phyloP scores from a whole-genome alignment of 2,329 filamentous ascomycete species.

The Aspergillus alliaceus region DNA sequence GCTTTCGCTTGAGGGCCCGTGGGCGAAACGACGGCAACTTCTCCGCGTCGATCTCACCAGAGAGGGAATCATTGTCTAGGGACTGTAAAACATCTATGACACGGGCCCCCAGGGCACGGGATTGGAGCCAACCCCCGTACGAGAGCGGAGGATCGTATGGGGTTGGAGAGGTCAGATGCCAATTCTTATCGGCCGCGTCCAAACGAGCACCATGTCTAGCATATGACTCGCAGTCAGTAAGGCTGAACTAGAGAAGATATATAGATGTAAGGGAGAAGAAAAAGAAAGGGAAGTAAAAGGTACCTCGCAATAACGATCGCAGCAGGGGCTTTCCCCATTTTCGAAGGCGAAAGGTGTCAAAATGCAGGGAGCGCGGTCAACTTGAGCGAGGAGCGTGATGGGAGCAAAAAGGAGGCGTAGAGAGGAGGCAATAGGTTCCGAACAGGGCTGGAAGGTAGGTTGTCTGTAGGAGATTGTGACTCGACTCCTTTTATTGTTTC shows the following conservation, averaged over 20 bases:
- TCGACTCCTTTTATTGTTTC: not conserved
- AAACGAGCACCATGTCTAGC: conserved; percentile 84
- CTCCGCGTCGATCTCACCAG: conserved; percentile 9
- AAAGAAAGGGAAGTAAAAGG: not conserved
- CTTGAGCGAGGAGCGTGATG: no score
- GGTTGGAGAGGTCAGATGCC: conserved; percentile 88
- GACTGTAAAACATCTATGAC: conserved; percentile 71
- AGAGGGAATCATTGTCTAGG: conserved; percentile 35
- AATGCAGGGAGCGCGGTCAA: no score
- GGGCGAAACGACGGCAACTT: conserved; percentile 5
- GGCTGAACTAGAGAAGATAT: not conserved
- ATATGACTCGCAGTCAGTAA: conserved; percentile 38
- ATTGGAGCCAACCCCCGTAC: conserved; percentile 90
- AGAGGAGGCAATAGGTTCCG: no score
- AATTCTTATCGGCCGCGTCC: conserved; percentile 90
- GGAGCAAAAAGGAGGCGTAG: no score
- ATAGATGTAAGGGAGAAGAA: not conserved
- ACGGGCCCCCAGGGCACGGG: conserved; percentile 74
- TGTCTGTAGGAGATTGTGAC: not conserved
- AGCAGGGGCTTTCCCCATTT: conserved; percentile 41
- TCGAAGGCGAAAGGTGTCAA: not conserved
- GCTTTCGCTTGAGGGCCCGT: conserved; percentile 50
- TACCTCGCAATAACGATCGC: conserved; percentile 47
- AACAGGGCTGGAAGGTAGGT: no score
- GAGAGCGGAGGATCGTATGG: conserved; percentile 95